Percentiles rank a stretch among this genome's conserved stretches.
These are phyloP conservation scores for Pyronema omphalodes DNA, from an alignment of 495 filamentous ascomycete genomes.

Conservation along the genomic window DNA sequence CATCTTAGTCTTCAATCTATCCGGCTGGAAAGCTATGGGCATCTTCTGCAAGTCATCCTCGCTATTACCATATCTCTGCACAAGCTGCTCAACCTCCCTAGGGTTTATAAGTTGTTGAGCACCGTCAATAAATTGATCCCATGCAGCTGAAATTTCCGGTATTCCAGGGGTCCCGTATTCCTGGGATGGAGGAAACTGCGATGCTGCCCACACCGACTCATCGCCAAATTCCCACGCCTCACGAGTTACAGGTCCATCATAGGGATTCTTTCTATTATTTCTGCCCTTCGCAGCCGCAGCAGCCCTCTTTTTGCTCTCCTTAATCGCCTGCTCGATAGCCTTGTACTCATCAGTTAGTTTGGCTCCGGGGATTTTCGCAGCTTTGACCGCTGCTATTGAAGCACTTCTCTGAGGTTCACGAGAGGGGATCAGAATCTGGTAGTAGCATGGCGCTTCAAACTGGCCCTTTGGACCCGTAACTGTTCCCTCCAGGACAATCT, in stretches of 20 bases:
- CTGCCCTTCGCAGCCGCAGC: conserved; percentile 33
- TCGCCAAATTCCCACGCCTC: conserved; percentile 5
- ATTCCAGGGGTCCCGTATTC: neutral
- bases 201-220: conserved; percentile 7
- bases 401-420: conserved; percentile 31
- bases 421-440: conserved; percentile 49
- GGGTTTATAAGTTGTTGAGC: conserved; percentile 44
- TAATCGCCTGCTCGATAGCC: conserved; percentile 16
- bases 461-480: conserved; percentile 41
- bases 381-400: conserved; percentile 41
- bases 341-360: neutral
- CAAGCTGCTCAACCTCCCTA: conserved; percentile 45
- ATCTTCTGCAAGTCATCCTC: conserved; percentile 54
- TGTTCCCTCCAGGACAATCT: conserved; percentile 37
- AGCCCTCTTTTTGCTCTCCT: conserved; percentile 19
- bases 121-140: conserved; percentile 5
- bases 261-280: conserved; percentile 20
- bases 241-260: conserved; percentile 26
- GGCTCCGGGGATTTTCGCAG: conserved; percentile 35
- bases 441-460: conserved; percentile 52
- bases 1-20: conserved; percentile 41
- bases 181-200: neutral
- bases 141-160: neutral
- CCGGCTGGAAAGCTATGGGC: conserved; percentile 53
- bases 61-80: conserved; percentile 46